Evolutionary conservation across 2,329 filamentous ascomycete species (phyloP), one percentile per base, ranked within the genome.

Genomic region (Arthrobotrys sinensis): DNA sequence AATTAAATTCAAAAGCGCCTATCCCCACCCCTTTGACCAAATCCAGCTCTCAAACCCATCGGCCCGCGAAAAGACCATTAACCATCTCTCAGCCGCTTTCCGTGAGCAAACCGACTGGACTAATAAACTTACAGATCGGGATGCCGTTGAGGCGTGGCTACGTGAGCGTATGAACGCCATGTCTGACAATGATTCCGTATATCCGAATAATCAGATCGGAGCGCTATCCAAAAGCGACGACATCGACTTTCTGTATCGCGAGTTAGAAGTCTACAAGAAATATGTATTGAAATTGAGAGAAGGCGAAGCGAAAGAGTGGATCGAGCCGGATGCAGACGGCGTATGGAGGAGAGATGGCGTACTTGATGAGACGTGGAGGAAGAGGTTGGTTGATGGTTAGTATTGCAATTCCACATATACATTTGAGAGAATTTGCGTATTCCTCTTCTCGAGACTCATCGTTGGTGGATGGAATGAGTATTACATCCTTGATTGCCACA

Each of bases 341-440:
- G 48, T 52, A 28, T 52, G 48, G 48, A 52, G 24, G 48, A 52
- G 24, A 19, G 48, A 52, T 32, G 48, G 48, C 11, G 6, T 52
- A 8, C 24, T 52, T 5, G 48, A n/a, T 32, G 16, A 52, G 10
- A n/a, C 1, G 12, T 32, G 21, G 48, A 52, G 14, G 48, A 6
- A n/a, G 48, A 32, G 6, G 48, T n/a, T 52, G 19, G 12, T 12
- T 21, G 48, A 52, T 32, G 48, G 48, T 52, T 32, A 52, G 48
- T 52, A 52, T 28, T 32, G 8, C 12, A 2, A 3, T 5, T 28
- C 32, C 8, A 19, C 28, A 24, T 28, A 2, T 21, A 7, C n/a
- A 3, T 48, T 50, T 10, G n/a, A 14, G n/a, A 14, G 8, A 10
- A 38, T 8, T 12, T 2, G 2, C 12, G 7, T 38, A 3, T 38